Evolutionary conservation across 164 flowering plant species (phyloP).

Genomic region (Annona squamosa): DNA sequence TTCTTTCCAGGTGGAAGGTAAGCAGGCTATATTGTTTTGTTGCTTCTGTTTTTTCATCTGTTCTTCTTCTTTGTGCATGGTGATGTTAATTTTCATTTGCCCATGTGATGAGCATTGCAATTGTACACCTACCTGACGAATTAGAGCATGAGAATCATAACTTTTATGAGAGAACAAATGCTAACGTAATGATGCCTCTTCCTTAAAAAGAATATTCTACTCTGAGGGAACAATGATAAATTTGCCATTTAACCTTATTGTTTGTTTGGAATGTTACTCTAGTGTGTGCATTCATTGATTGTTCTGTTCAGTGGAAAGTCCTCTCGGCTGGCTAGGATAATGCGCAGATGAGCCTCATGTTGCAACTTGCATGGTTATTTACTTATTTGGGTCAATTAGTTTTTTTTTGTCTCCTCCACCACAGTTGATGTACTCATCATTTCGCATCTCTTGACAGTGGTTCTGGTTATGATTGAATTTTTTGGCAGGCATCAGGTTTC

Average conservation of each 20-base stretch:
- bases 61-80: constrained; percentile 10
- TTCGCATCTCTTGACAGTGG: not conserved
- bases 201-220: no score
- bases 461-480: constrained; percentile 4
- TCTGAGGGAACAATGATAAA: no score
- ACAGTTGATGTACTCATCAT: not conserved
- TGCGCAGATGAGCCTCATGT: not conserved
- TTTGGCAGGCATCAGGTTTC: constrained; percentile 8
- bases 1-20: constrained; percentile 3
- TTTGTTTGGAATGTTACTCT: no score
- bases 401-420: not conserved
- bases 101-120: no score
- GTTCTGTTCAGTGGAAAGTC: not conserved
- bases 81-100: no score
- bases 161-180: no score
- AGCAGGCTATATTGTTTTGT: not conserved
- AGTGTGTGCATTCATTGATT: not conserved
- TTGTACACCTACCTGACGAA: no score
- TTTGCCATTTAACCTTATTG: no score
- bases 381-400: not conserved
- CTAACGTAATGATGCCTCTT: no score
- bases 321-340: not conserved
- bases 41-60: not conserved
- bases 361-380: not conserved
- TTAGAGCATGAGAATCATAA: no score